Evolutionary conservation across 208 protist species (phyloP).

Genomic region (Acanthamoeba royreba): DNA sequence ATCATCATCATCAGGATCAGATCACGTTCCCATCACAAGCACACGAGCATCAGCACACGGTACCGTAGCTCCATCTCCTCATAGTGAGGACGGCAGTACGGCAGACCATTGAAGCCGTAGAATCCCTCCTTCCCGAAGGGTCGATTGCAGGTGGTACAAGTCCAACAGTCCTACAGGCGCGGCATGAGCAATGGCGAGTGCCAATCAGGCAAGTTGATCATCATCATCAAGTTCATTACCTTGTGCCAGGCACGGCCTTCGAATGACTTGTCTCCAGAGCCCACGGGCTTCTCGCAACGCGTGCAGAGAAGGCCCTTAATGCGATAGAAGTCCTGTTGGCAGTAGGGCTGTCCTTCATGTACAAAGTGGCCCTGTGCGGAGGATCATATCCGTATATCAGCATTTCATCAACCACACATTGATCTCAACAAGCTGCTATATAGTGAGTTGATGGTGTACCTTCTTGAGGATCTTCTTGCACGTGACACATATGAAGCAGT

Average conservation of each 20-base stretch:
- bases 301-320: not conserved
- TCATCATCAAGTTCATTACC: not conserved
- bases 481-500: not conserved
- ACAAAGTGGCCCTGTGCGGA: not conserved
- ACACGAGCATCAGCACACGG: not conserved
- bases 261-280: not conserved
- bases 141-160: not conserved
- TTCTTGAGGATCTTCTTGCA: not conserved
- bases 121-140: constrained; percentile 15
- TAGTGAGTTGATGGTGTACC: not conserved
- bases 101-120: not conserved
- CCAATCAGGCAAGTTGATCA: not conserved
- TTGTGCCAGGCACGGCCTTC: not conserved
- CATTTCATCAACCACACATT: not conserved
- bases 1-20: not conserved
- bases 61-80: not conserved
- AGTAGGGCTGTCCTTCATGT: constrained; percentile 12
- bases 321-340: not conserved
- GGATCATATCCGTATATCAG: not conserved
- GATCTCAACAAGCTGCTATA: not conserved
- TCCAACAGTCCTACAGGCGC: not conserved
- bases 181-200: not conserved
- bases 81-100: not conserved
- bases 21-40: not conserved
- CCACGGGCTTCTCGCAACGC: not conserved